phyloP scores from a whole-genome alignment of 805 yeast species.

The Candida boidinii region DNA sequence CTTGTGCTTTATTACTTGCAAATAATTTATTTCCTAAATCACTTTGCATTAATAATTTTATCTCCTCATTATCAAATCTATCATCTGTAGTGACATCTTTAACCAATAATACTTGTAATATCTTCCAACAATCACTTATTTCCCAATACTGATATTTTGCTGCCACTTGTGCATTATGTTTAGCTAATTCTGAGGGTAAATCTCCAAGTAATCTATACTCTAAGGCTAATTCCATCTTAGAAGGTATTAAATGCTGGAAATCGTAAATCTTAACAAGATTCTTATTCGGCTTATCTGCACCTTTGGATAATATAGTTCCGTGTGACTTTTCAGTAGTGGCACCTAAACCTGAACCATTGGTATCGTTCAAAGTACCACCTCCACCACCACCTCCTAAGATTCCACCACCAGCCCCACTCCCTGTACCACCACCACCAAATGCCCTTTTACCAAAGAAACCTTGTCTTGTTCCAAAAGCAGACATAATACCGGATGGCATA shows the following conservation, averaged over 20 bases:
- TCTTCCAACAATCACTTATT: conserved; percentile 69
- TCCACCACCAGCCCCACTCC: conserved; percentile 21
- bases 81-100: conserved; percentile 29
- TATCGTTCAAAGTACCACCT: no score
- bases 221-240: conserved; percentile 59
- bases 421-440: conserved; percentile 15
- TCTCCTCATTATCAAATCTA: conserved; percentile 1
- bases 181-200: conserved; percentile 54
- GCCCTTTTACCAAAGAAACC: conserved; percentile 14
- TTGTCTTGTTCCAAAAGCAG: conserved; percentile 18
- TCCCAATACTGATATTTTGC: conserved; percentile 49
- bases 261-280: conserved; percentile 61
- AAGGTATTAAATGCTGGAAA: conserved; percentile 64
- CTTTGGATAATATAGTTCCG: conserved; percentile 16
- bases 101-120: conserved; percentile 38
- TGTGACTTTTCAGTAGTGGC: conserved; percentile 28
- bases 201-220: conserved; percentile 60
- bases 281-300: conserved; percentile 22
- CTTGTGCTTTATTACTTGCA: conserved; percentile 6
- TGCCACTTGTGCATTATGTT: conserved; percentile 67
- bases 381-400: conserved; percentile 18
- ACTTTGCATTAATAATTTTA: conserved; percentile 6
- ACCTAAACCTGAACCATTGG: no score
- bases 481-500: no score
- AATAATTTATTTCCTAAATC: conserved; percentile 11